These are phyloP conservation scores for Amphibolis antarctica DNA, from an alignment of 106 monocot species.

Conservation along the genomic window DNA sequence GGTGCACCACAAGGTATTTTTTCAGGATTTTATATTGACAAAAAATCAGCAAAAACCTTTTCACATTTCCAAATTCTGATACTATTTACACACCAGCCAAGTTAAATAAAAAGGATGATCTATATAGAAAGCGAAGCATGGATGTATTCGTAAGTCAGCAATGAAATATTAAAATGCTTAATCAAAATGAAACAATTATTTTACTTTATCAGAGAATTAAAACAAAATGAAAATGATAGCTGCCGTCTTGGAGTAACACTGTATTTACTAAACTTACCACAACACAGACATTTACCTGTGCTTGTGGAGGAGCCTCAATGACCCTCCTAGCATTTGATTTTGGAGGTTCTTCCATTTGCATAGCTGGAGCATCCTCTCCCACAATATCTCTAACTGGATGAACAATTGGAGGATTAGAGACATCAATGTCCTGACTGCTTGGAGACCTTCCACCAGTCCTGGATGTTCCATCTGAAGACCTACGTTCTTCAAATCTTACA, in stretches of 20 bases:
- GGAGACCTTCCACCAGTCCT: constrained; percentile 48
- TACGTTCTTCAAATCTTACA: constrained; percentile 38
- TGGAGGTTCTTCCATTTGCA: constrained; percentile 46
- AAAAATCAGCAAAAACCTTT: no score
- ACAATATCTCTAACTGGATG: constrained; percentile 82
- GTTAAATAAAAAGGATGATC: no score
- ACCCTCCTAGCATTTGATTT: constrained; percentile 30
- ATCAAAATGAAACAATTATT: neutral
- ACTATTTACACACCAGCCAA: no score
- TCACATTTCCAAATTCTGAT: no score
- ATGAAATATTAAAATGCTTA: neutral
- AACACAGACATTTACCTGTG: constrained; percentile 32
- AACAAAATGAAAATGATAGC: neutral
- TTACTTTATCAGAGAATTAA: neutral
- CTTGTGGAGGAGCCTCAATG: constrained; percentile 27
- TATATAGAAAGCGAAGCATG: no score
- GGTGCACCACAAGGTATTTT: no score
- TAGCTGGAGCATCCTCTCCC: constrained; percentile 53
- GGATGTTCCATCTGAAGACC: constrained; percentile 26
- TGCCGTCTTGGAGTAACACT: neutral
- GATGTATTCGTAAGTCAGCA: no score
- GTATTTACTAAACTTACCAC: neutral
- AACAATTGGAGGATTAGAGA: constrained; percentile 46
- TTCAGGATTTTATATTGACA: no score
- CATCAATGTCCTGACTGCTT: constrained; percentile 21